Base-by-base conservation (phyloP, 192 early-diverging fungal genomes). In the Coemansia sp. region DNA sequence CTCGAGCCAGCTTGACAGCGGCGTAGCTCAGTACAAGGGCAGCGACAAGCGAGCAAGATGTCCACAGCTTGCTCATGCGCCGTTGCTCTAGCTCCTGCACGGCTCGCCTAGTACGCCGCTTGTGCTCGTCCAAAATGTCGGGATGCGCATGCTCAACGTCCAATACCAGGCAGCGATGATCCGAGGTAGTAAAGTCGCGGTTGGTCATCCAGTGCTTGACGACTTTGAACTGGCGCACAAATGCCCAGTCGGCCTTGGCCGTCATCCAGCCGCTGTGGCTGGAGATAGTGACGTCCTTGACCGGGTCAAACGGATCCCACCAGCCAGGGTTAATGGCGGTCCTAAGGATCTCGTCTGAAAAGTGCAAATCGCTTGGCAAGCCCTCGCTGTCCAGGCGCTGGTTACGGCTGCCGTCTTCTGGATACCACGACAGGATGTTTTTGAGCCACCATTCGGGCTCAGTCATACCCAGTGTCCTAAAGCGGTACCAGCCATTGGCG, bases 231-330 rank as follows among this genome's bases (percentile, higher is more conserved):
- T 86, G 79, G 57, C 82, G 78, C 58, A 88, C 67, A 58, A 93
- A 77, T 3, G 89, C 85, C 84, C 89, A 91, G 68, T 93, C 91
- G 9, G 89, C 83, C 55, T 91, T 93, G 13, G 87, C 91, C 6
- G 81, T 77, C 60, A 87, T 88, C 52, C 85, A 64, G n/a, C 89
- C 89, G 26, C 73, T 71, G 57, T 89, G 87, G 60, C 86, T 88
- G 12, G 84, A 83, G 7, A 93, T 72, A 3, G 91, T 93, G 34
- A 89, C 69, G 47, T 91, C 88, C 13, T 79, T 64, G 6, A 73
- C 59, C 11, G 84, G 52, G 31, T 84, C 79, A 83, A 88, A 93
- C 39, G 89, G 89, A 37, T 93, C 91, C 55, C 78, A 88, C 75
- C 90, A 93, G 13, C 88, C 90, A 0, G 90, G 89, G 62, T 93